Conservation (phyloP, 345 rosid species). For the Crucihimalaya himalaica region DNA sequence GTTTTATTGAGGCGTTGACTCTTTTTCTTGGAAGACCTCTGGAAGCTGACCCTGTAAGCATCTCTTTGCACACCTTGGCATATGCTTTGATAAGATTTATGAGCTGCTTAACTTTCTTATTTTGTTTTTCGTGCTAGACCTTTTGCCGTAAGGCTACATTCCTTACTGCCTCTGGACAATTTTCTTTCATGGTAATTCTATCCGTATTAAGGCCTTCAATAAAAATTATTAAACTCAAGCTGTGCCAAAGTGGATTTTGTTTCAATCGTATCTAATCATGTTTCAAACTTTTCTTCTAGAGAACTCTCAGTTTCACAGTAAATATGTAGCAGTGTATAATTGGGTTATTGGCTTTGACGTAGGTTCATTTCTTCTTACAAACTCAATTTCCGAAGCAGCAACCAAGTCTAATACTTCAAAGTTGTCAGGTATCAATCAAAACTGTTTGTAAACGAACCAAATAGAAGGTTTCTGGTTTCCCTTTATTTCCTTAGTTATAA, state of each 20-base stretch:
- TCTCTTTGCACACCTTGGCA: conserved; percentile 8
- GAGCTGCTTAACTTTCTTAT: conserved; percentile 15
- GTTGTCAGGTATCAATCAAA: conserved; percentile 79
- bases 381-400: conserved; percentile 88
- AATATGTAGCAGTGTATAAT: not conserved
- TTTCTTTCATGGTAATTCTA: conserved; percentile 68
- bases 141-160: conserved; percentile 79
- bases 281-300: conserved; percentile 7
- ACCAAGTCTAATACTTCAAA: conserved; percentile 76
- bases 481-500: not conserved
- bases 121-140: conserved; percentile 51
- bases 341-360: conserved; percentile 16
- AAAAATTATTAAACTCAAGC: not conserved
- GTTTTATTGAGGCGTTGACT: conserved; percentile 72
- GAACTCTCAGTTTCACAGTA: not conserved
- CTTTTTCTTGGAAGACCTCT: conserved; percentile 79
- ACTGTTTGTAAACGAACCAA: not conserved
- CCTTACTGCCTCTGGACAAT: conserved; percentile 71
- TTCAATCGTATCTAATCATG: not conserved
- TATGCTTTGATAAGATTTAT: not conserved
- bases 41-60: conserved; percentile 86
- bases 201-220: not conserved
- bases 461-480: not conserved
- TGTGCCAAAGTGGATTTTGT: not conserved
- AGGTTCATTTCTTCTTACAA: conserved; percentile 74